phyloP scores from a whole-genome alignment of 2,329 filamentous ascomycete species.

The Atkinsonella hypoxylon region DNA sequence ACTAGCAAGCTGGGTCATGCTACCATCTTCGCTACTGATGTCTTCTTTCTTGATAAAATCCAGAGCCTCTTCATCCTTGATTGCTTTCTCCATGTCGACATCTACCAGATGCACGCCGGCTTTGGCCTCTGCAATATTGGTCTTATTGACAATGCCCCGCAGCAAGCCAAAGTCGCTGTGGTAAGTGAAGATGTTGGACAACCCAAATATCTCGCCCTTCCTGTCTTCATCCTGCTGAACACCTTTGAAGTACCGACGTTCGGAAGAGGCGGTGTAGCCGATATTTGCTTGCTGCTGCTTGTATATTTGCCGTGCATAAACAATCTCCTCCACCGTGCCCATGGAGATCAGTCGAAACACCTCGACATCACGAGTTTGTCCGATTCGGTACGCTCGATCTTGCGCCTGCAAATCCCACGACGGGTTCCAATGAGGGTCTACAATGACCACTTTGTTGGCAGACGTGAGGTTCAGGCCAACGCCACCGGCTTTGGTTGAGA shows the following conservation, averaged over 20 bases:
- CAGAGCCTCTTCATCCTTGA: conserved; percentile 38
- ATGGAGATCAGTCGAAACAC: conserved; percentile 85
- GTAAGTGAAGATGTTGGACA: conserved; percentile 77
- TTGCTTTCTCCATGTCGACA: conserved; percentile 55
- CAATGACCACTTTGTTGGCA: conserved; percentile 94
- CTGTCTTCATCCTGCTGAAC: conserved; percentile 73
- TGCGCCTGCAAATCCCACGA: conserved; percentile 91
- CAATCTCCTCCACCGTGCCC: conserved; percentile 92
- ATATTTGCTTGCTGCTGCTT: conserved; percentile 99
- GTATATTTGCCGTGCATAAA: conserved; percentile 95
- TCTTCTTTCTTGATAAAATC: conserved; percentile 32
- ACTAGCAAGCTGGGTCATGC: conserved; percentile 59
- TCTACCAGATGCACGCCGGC: conserved; percentile 73
- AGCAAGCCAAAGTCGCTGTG: conserved; percentile 69
- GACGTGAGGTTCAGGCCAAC: conserved; percentile 94
- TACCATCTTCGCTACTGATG: conserved; percentile 48
- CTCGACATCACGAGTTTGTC: conserved; percentile 84
- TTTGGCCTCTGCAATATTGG: conserved; percentile 87
- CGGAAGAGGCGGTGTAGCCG: conserved; percentile 82
- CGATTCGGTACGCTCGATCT: conserved; percentile 91
- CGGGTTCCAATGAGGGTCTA: conserved; percentile 97
- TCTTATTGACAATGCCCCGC: conserved; percentile 96
- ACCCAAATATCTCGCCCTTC: conserved; percentile 88
- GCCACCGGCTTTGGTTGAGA: conserved; percentile 86
- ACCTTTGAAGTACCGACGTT: conserved; percentile 89